These are phyloP conservation scores for Penicillium atrosanguineum DNA, from an alignment of 495 filamentous ascomycete genomes.

Conservation along the genomic window DNA sequence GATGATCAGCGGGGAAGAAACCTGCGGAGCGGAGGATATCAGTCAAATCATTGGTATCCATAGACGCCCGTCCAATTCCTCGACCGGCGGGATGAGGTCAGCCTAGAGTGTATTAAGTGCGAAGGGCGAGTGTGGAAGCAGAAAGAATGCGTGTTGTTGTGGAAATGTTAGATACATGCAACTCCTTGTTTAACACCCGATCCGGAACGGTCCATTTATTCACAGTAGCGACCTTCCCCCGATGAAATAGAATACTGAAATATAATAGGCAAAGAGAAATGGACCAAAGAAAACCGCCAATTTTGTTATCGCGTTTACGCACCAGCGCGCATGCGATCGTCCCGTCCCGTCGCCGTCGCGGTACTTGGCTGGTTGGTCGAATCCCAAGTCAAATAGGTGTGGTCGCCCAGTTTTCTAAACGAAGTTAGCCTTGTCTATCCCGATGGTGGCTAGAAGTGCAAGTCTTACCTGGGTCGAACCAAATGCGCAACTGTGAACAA, in stretches of 20 bases:
- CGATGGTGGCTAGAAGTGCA: background rate
- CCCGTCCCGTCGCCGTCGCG: constrained; percentile 55
- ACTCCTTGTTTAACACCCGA: constrained; percentile 26
- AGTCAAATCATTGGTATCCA: constrained; percentile 14
- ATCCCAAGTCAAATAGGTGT: constrained; percentile 97
- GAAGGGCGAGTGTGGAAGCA: background rate
- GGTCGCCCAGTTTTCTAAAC: constrained; percentile 88
- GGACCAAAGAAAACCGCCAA: background rate
- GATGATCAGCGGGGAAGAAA: constrained; percentile 3
- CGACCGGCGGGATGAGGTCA: constrained; percentile 17
- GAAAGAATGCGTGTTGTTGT: constrained; percentile 26
- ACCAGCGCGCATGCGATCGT: constrained; percentile 28
- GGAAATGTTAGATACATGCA: constrained; percentile 24
- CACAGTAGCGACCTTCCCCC: constrained; percentile 11
- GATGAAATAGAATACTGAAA: constrained; percentile 6
- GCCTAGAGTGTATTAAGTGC: background rate
- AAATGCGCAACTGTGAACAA: constrained; percentile 88
- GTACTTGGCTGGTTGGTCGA: constrained; percentile 67
- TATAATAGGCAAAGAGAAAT: constrained; percentile 2
- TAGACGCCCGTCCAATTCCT: constrained; percentile 4
- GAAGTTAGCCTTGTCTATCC: constrained; percentile 1
- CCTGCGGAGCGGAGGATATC: background rate
- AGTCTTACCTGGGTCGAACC: constrained; percentile 75
- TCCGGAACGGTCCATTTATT: constrained; percentile 21
- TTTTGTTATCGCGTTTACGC: constrained; percentile 11